A percentile compares a stretch with the other conserved stretches of the same genome.
Evolutionary conservation across 176 grass and related monocot species (phyloP).

Genomic region (Thalia dealbata): DNA sequence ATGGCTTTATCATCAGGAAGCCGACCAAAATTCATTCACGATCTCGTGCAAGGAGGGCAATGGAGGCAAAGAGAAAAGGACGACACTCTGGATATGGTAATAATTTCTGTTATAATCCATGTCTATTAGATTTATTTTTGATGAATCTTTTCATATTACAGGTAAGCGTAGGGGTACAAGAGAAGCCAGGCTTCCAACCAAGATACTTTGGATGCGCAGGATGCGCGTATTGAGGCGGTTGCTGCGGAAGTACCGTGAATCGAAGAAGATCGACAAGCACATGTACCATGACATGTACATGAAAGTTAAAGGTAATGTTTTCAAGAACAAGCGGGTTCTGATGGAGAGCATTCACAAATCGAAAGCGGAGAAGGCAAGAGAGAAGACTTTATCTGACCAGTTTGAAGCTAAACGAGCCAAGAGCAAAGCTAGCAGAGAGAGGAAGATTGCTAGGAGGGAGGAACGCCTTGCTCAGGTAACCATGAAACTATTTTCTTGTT

Average conservation of each 20-base stretch:
- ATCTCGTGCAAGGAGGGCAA: conserved; percentile 8
- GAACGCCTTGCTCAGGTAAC: conserved; percentile 3
- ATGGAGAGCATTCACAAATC: conserved; percentile 12
- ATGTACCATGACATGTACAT: conserved; percentile 14
- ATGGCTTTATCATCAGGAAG: conserved; percentile 12
- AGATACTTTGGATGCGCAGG: conserved; percentile 9
- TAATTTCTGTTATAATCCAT: neutral
- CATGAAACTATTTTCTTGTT: neutral
- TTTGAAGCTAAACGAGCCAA: conserved; percentile 9
- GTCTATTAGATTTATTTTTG: neutral
- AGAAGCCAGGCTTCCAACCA: conserved; percentile 8
- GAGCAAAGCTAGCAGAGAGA: conserved; percentile 11
- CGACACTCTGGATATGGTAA: conserved; percentile 12
- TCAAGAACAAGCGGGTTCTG: conserved; percentile 9
- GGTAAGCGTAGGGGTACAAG: conserved; percentile 8
- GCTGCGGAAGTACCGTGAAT: conserved; percentile 1
- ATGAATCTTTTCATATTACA: neutral
- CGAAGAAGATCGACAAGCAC: conserved; percentile 3
- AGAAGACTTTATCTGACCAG: conserved; percentile 10
- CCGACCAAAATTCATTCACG: conserved; percentile 11
- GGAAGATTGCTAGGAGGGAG: conserved; percentile 7
- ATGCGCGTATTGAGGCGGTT: conserved; percentile 7
- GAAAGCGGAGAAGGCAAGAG: conserved; percentile 11
- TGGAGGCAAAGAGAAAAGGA: conserved; percentile 13
- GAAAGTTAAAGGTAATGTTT: conserved; percentile 9